Percentiles rank a stretch among this genome's conserved stretches.
Conservation (phyloP, 192 early-diverging fungal genomes). For the Dissophora globulifera region DNA sequence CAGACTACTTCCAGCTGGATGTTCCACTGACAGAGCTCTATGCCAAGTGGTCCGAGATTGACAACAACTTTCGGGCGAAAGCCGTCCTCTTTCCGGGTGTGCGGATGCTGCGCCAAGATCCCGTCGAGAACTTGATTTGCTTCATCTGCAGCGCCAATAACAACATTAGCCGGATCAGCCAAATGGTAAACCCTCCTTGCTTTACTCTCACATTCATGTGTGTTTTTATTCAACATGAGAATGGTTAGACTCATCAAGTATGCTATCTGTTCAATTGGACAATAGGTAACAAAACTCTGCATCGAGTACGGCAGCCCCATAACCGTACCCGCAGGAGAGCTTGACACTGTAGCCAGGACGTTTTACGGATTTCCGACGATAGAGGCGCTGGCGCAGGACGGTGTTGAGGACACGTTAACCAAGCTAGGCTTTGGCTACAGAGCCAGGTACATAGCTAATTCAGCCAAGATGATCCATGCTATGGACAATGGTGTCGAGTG, state of each 20-base stretch:
- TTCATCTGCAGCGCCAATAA: constrained; percentile 97
- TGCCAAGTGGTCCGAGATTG: constrained; percentile 64
- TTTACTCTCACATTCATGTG: too few relatives aligned
- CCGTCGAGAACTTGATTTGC: constrained; percentile 85
- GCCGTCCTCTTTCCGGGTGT: constrained; percentile 69
- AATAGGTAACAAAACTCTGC: constrained; percentile 64
- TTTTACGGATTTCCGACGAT: constrained; percentile 81
- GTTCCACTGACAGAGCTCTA: constrained; percentile 68
- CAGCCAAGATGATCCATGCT: constrained; percentile 65
- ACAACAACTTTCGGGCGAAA: constrained; percentile 75
- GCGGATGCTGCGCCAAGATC: constrained; percentile 84
- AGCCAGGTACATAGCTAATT: constrained; percentile 88
- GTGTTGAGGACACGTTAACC: constrained; percentile 73
- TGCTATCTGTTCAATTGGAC: not conserved
- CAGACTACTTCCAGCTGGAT: constrained; percentile 91
- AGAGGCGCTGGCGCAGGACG: constrained; percentile 58
- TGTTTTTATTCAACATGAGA: too few relatives aligned
- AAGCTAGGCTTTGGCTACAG: constrained; percentile 94
- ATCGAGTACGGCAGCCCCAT: constrained; percentile 57
- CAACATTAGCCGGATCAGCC: constrained; percentile 91
- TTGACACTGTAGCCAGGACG: constrained; percentile 14
- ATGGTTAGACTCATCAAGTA: too few relatives aligned
- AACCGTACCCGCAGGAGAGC: constrained; percentile 1
- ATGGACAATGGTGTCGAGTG: constrained; percentile 63
- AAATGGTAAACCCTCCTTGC: constrained; percentile 71